These are phyloP conservation scores for Citrus inodora DNA, from an alignment of 345 rosid genomes.

Conservation along the genomic window DNA sequence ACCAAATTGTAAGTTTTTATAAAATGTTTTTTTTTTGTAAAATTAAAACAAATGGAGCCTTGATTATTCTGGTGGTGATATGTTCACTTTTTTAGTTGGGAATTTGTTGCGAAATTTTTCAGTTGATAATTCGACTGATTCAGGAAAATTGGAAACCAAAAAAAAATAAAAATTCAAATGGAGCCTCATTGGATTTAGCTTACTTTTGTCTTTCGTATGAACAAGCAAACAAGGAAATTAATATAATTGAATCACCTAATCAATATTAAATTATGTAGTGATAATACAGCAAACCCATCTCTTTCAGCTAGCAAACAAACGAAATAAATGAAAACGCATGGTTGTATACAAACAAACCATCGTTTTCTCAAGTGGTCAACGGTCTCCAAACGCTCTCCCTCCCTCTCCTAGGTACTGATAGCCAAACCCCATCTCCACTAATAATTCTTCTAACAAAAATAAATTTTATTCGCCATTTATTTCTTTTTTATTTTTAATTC, in stretches of 20 bases:
- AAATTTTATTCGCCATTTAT: not conserved
- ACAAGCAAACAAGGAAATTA: conserved; percentile 11
- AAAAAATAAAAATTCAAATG: no score
- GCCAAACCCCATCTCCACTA: conserved; percentile 9
- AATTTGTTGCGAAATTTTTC: no score
- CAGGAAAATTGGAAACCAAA: no score
- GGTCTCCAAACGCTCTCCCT: not conserved
- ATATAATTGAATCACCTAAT: conserved; percentile 1
- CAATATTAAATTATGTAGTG: not conserved
- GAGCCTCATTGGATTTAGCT: not conserved
- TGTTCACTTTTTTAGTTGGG: no score
- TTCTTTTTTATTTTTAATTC: not conserved
- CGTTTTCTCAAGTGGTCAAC: conserved; percentile 32
- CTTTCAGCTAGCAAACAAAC: conserved; percentile 8
- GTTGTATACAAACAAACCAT: conserved; percentile 15
- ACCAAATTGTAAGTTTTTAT: no score
- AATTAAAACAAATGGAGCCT: no score
- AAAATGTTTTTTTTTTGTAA: no score
- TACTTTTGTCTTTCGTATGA: not conserved
- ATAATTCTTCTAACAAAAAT: not conserved
- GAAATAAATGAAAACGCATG: not conserved
- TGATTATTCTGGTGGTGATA: no score
- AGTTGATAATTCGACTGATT: no score
- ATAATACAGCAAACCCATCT: conserved; percentile 2
- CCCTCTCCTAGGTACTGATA: conserved; percentile 11